A percentile compares a stretch with the other conserved stretches of the same genome.
Conservation (phyloP, 2,329 filamentous ascomycete species). For the Ophiostoma montium region DNA sequence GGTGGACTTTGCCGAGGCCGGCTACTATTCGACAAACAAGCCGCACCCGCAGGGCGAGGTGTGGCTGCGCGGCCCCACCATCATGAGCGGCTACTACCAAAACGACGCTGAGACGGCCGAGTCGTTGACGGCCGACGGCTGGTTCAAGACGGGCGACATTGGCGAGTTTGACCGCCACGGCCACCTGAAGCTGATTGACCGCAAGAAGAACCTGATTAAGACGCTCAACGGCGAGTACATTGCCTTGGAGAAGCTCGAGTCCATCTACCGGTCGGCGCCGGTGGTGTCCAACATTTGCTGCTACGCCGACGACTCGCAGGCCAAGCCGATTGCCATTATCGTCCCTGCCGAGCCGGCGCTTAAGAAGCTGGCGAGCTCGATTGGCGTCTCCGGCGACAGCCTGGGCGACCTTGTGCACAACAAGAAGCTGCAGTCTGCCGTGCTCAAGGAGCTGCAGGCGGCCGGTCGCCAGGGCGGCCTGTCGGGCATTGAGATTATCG, state of each 20-base stretch:
- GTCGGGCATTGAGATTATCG: conserved; percentile 53
- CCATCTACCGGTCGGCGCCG: conserved; percentile 34
- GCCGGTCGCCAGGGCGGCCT: conserved; percentile 48
- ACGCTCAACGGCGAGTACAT: conserved; percentile 73
- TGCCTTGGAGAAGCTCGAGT: conserved; percentile 58
- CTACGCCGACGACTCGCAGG: conserved; percentile 35
- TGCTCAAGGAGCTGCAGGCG: conserved; percentile 51
- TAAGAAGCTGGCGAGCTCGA: conserved; percentile 33
- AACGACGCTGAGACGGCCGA: conserved; percentile 64
- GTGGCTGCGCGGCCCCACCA: conserved; percentile 65
- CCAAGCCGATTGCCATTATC: conserved; percentile 42
- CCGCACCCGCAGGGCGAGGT: conserved; percentile 73
- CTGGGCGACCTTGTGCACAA: conserved; percentile 55
- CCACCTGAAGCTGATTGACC: conserved; percentile 62
- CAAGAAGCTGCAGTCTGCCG: conserved; percentile 46
- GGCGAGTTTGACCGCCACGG: conserved; percentile 62
- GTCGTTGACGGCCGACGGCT: conserved; percentile 56
- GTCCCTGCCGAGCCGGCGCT: conserved; percentile 41
- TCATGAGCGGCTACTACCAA: conserved; percentile 61
- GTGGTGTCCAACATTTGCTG: conserved; percentile 44
- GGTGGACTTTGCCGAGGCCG: conserved; percentile 72
- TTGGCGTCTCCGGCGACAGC: conserved; percentile 34
- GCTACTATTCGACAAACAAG: conserved; percentile 62
- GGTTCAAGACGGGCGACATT: conserved; percentile 83
- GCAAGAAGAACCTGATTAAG: conserved; percentile 84